A percentile compares a stretch with the other conserved stretches of the same genome.
Evolutionary conservation across 371 early-diverging fungal species (phyloP).

Genomic region (Mucor piriformis): DNA sequence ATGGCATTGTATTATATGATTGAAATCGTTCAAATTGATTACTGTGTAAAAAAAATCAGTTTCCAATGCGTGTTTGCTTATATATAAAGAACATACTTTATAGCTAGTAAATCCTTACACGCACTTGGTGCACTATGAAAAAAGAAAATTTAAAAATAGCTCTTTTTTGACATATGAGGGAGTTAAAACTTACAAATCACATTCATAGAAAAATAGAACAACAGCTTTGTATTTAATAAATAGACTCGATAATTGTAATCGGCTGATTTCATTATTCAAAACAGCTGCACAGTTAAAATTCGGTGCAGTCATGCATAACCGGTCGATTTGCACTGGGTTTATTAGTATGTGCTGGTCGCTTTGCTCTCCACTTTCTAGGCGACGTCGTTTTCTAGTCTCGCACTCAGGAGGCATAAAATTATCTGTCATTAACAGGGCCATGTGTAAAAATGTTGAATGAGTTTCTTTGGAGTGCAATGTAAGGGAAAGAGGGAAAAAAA

Average conservation of each 20-base stretch:
- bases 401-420: neutral
- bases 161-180: neutral
- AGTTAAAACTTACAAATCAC: slow-evolving; percentile 32
- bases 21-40: slow-evolving; percentile 17
- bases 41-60: slow-evolving; percentile 5
- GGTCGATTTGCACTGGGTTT: slow-evolving; percentile 20
- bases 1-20: slow-evolving; percentile 17
- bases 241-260: slow-evolving; percentile 26
- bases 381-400: slow-evolving; percentile 21
- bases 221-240: slow-evolving; percentile 21
- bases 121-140: slow-evolving; percentile 20
- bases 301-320: slow-evolving; percentile 24
- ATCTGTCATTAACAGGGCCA: slow-evolving; percentile 20
- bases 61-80: neutral
- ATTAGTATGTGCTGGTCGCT: neutral
- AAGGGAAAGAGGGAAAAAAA: neutral
- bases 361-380: slow-evolving; percentile 8
- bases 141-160: neutral
- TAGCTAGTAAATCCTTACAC: slow-evolving; percentile 18
- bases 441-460: slow-evolving; percentile 2
- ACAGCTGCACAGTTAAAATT: slow-evolving; percentile 30
- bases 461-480: too few species aligned
- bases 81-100: slow-evolving; percentile 16
- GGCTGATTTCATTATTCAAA: slow-evolving; percentile 17
- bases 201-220: slow-evolving; percentile 36